phyloP scores from a whole-genome alignment of 495 filamentous ascomycete species.

The Eremomyces bilateralis region DNA sequence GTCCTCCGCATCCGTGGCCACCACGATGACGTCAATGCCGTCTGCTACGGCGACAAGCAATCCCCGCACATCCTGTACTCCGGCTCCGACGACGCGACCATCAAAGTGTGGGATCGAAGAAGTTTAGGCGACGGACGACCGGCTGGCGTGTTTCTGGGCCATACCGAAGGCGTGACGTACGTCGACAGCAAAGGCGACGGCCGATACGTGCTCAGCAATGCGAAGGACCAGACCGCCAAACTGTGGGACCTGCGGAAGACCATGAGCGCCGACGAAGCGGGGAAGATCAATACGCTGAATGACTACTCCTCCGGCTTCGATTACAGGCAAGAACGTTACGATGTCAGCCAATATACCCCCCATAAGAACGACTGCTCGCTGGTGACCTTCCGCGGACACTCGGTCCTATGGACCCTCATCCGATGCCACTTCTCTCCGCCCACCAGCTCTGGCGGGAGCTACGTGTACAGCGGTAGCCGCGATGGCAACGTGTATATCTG shows the following conservation, averaged over 20 bases:
- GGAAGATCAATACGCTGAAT: constrained; percentile 25
- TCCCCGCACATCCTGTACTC: constrained; percentile 94
- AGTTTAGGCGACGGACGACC: constrained; percentile 72
- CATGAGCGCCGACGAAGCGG: constrained; percentile 46
- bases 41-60: constrained; percentile 75
- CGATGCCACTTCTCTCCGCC: constrained; percentile 91
- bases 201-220: constrained; percentile 81
- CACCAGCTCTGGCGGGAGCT: constrained; percentile 68
- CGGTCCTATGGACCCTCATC: constrained; percentile 72
- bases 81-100: constrained; percentile 79
- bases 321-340: constrained; percentile 58
- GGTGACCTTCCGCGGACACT: constrained; percentile 82
- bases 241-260: constrained; percentile 84
- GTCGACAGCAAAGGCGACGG: constrained; percentile 94
- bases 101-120: constrained; percentile 92
- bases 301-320: constrained; percentile 61
- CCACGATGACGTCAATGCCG: constrained; percentile 80
- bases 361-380: constrained; percentile 80
- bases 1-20: constrained; percentile 63
- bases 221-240: constrained; percentile 93
- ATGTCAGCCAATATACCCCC: constrained; percentile 41
- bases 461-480: constrained; percentile 76
- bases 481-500: constrained; percentile 81
- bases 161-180: constrained; percentile 87
- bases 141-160: constrained; percentile 81